A percentile compares a stretch with the other conserved stretches of the same genome.
Conservation (phyloP, 495 filamentous ascomycete species). For the Chaetomium cochliodes region DNA sequence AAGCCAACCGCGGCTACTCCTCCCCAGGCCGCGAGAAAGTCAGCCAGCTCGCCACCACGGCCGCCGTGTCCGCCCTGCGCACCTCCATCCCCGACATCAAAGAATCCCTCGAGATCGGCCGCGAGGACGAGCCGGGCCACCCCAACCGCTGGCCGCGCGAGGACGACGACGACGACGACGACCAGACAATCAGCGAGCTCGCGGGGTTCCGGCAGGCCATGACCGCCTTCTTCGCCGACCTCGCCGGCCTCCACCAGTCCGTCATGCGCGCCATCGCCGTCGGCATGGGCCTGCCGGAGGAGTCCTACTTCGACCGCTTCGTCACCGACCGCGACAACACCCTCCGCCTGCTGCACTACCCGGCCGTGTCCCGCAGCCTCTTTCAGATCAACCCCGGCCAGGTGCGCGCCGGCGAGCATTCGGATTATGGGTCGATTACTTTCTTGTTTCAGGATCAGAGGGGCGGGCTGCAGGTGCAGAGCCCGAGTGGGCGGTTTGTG, state of each 20-base stretch:
- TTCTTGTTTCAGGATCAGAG: conserved; percentile 83
- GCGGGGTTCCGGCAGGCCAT: conserved; percentile 68
- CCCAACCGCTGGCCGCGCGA: conserved; percentile 82
- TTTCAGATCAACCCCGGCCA: conserved; percentile 70
- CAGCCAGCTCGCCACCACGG: conserved; percentile 54
- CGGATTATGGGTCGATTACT: conserved; percentile 86
- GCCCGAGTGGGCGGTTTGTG: conserved; percentile 73
- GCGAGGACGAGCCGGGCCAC: conserved; percentile 62
- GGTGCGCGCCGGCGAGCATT: conserved; percentile 82
- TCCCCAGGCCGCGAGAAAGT: conserved; percentile 76
- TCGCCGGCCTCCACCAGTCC: conserved; percentile 70
- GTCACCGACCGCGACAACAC: conserved; percentile 78
- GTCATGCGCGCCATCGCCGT: conserved; percentile 89
- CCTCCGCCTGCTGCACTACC: conserved; percentile 87
- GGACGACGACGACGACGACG: conserved; percentile 34
- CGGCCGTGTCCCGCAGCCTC: conserved; percentile 61
- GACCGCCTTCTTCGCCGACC: conserved; percentile 67
- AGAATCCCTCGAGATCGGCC: conserved; percentile 80
- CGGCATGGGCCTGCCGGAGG: conserved; percentile 68
- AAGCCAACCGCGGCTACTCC: conserved; percentile 77
- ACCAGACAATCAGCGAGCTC: conserved; percentile 49
- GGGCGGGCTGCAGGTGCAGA: conserved; percentile 82
- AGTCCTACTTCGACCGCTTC: conserved; percentile 74
- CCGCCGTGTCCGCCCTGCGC: conserved; percentile 59
- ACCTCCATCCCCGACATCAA: conserved; percentile 71